Evolutionary conservation across 441 rosid genomes (phyloP).

Genomic region (Adansonia rubrostipa): DNA sequence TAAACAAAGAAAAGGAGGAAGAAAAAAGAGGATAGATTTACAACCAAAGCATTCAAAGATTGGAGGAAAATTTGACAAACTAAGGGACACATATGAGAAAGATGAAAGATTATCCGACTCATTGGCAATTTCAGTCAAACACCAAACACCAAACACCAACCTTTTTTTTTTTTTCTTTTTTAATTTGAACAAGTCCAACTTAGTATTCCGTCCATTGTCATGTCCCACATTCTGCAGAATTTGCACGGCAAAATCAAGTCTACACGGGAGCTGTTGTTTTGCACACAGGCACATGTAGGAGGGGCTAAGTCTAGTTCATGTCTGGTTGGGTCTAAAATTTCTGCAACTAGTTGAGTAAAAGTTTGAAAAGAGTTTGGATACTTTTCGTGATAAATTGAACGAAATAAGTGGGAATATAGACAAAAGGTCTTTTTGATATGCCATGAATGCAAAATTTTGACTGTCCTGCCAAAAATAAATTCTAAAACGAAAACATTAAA

Average conservation of each 20-base stretch:
- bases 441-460: background rate
- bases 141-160: conserved; percentile 24
- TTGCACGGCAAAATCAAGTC: conserved; percentile 9
- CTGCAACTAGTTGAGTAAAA: conserved; percentile 19
- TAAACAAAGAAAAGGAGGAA: background rate
- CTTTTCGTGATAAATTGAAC: background rate
- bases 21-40: conserved; percentile 20
- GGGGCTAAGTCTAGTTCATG: background rate
- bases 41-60: conserved; percentile 25
- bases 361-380: conserved; percentile 28
- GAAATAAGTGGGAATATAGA: conserved; percentile 8
- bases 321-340: conserved; percentile 10
- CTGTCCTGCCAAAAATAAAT: background rate
- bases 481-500: background rate
- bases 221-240: conserved; percentile 19
- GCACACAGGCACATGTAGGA: background rate
- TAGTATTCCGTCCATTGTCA: conserved; percentile 16
- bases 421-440: background rate
- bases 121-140: conserved; percentile 14
- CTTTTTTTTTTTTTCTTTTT: conserved; percentile 4
- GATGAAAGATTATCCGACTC: background rate
- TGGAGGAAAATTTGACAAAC: conserved; percentile 21
- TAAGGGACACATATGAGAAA: conserved; percentile 32
- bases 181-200: conserved; percentile 24
- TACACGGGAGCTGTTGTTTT: background rate